Percentiles rank a stretch among this genome's conserved stretches.
Evolutionary conservation across 2,329 filamentous ascomycete species (phyloP).

Genomic region (Penicillium sp.): DNA sequence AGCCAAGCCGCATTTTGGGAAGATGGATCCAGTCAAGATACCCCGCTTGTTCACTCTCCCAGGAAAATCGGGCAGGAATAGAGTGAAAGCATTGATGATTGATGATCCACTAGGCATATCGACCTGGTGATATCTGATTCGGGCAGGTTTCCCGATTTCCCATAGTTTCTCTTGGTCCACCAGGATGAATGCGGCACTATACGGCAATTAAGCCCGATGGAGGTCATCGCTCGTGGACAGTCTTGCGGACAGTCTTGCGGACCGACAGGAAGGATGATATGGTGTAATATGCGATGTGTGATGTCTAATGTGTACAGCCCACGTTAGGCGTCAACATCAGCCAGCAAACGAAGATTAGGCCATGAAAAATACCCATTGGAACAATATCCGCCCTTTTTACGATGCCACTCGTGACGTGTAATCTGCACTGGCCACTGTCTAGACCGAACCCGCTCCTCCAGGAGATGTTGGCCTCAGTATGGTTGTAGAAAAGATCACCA

Average conservation of each 20-base stretch:
- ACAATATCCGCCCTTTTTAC: too few species aligned
- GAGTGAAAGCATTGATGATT: not conserved
- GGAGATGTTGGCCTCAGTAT: not conserved
- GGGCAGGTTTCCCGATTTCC: not conserved
- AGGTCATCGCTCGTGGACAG: too few species aligned
- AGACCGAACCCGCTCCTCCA: not conserved
- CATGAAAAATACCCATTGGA: not conserved
- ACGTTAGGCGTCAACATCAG: not conserved
- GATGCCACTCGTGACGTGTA: too few species aligned
- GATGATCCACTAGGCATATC: not conserved
- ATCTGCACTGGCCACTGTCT: not conserved
- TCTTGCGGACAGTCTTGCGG: too few species aligned
- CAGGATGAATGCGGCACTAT: too few species aligned
- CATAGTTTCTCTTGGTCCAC: too few species aligned
- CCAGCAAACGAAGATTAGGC: not conserved
- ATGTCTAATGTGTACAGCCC: not conserved
- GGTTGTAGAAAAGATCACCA: not conserved
- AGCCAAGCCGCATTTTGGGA: not conserved
- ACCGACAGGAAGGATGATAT: too few species aligned
- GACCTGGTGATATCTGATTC: not conserved
- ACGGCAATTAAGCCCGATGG: too few species aligned
- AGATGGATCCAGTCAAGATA: not conserved
- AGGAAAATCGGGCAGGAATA: not conserved
- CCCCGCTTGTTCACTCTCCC: slow-evolving; percentile 2
- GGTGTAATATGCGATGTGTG: not conserved